Percentiles rank a stretch among this genome's conserved stretches.
phyloP scores from a whole-genome alignment of 164 flowering plant genomes.

The Piper longum region DNA sequence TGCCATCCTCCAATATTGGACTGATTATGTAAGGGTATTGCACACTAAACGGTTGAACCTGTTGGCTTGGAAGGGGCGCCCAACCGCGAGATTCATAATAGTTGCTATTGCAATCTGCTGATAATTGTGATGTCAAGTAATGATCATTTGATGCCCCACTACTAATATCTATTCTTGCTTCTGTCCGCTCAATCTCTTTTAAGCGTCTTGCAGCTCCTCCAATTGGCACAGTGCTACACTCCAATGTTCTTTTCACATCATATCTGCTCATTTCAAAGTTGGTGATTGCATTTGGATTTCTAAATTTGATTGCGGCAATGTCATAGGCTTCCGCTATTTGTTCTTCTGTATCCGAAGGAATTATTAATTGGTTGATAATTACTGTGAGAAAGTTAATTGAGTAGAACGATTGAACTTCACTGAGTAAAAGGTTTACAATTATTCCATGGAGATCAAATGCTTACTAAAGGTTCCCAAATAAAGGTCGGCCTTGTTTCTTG shows the following conservation, averaged over 20 bases:
- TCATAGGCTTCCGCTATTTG: constrained; percentile 98
- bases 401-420: too few relatives aligned
- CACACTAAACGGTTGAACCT: constrained; percentile 31
- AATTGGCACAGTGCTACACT: constrained; percentile 67
- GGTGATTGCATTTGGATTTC: constrained; percentile 85
- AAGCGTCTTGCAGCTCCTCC: constrained; percentile 70
- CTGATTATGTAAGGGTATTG: constrained; percentile 42
- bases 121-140: constrained; percentile 12
- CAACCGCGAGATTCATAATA: too few relatives aligned
- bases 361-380: neutral
- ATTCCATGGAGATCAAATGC: constrained; percentile 1
- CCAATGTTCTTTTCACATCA: constrained; percentile 71
- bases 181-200: constrained; percentile 49
- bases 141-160: constrained; percentile 16
- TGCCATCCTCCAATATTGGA: constrained; percentile 50
- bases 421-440: neutral
- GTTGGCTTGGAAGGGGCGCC: constrained; percentile 34
- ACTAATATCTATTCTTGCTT: constrained; percentile 17
- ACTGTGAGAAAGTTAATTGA: too few relatives aligned
- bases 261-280: constrained; percentile 88
- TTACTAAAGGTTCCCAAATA: constrained; percentile 90
- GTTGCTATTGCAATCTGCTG: constrained; percentile 21
- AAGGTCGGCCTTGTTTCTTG: constrained; percentile 88
- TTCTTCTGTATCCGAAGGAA: constrained; percentile 65
- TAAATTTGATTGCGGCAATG: constrained; percentile 88